phyloP scores from a whole-genome alignment of 1,284 basidiomycete genomes.

The Xerocomus nothofagi region DNA sequence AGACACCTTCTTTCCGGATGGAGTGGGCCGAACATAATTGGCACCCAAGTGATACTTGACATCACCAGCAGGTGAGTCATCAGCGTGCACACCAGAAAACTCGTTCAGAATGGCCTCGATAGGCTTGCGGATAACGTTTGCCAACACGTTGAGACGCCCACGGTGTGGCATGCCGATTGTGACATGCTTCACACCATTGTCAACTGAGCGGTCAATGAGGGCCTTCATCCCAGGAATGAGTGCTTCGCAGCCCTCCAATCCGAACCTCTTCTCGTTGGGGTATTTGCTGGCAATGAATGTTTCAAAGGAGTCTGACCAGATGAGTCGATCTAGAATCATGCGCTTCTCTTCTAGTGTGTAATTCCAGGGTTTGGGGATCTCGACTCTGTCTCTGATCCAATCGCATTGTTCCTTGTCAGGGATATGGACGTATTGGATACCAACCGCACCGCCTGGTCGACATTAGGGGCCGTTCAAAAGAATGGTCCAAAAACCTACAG shows the following conservation, averaged over 20 bases:
- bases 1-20: constrained; percentile 96
- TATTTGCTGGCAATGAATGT: constrained; percentile 99
- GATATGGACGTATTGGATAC: constrained; percentile 98
- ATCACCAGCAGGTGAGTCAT: constrained; percentile 88
- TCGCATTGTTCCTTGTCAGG: constrained; percentile 99
- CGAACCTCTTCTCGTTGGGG: constrained; percentile 99
- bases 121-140: constrained; percentile 98
- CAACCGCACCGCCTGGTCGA: constrained; percentile 80
- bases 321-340: constrained; percentile 97
- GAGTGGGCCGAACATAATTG: constrained; percentile 98
- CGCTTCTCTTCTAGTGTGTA: constrained; percentile 98
- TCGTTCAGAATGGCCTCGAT: constrained; percentile 98
- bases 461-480: background rate
- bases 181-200: constrained; percentile 92
- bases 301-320: constrained; percentile 99
- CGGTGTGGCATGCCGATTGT: constrained; percentile 99
- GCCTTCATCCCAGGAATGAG: constrained; percentile 99
- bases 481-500: constrained; percentile 55
- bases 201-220: constrained; percentile 96
- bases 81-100: constrained; percentile 77
- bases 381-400: constrained; percentile 97
- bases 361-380: constrained; percentile 97
- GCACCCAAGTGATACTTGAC: constrained; percentile 99
- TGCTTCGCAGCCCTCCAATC: constrained; percentile 97
- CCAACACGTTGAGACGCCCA: constrained; percentile 96